Conservation (phyloP, 371 early-diverging fungal genomes). For the Phascolomyces articulosus region DNA sequence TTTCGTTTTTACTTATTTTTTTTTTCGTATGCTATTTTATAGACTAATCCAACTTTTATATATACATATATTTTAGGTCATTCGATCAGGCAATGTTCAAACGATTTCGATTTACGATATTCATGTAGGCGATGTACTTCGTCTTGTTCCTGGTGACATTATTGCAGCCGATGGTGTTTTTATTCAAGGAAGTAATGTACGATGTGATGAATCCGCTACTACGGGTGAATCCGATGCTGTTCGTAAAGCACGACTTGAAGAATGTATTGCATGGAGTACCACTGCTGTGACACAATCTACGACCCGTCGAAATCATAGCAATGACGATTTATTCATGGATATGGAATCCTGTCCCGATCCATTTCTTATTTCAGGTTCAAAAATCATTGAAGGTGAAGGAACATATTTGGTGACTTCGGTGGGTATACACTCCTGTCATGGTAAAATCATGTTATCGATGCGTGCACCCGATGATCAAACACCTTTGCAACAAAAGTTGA, state of each 20-base stretch:
- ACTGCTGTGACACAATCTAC: background rate
- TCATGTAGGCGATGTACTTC: slow-evolving; percentile 88
- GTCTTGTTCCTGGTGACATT: slow-evolving; percentile 92
- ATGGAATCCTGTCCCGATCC: slow-evolving; percentile 45
- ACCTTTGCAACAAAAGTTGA: slow-evolving; percentile 73
- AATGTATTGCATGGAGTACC: slow-evolving; percentile 20
- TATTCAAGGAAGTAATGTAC: slow-evolving; percentile 80
- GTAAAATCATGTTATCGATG: slow-evolving; percentile 77
- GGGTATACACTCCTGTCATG: slow-evolving; percentile 74
- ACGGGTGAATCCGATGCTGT: slow-evolving; percentile 92
- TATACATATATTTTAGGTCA: slow-evolving; percentile 46
- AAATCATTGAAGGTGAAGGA: slow-evolving; percentile 80
- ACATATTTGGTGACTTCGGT: slow-evolving; percentile 69
- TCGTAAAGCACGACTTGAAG: slow-evolving; percentile 43
- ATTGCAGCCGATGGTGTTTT: slow-evolving; percentile 89
- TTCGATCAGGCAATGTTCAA: slow-evolving; percentile 72
- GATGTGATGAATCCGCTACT: slow-evolving; percentile 88
- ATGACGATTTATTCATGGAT: slow-evolving; percentile 23
- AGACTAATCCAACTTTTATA: background rate
- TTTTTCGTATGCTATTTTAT: too few relatives aligned
- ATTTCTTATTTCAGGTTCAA: slow-evolving; percentile 75
- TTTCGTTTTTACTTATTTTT: too few relatives aligned
- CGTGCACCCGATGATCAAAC: slow-evolving; percentile 61
- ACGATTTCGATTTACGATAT: slow-evolving; percentile 83
- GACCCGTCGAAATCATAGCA: slow-evolving; percentile 50